phyloP scores from a whole-genome alignment of 2,329 filamentous ascomycete genomes.

The Ceratocystis huliohia region DNA sequence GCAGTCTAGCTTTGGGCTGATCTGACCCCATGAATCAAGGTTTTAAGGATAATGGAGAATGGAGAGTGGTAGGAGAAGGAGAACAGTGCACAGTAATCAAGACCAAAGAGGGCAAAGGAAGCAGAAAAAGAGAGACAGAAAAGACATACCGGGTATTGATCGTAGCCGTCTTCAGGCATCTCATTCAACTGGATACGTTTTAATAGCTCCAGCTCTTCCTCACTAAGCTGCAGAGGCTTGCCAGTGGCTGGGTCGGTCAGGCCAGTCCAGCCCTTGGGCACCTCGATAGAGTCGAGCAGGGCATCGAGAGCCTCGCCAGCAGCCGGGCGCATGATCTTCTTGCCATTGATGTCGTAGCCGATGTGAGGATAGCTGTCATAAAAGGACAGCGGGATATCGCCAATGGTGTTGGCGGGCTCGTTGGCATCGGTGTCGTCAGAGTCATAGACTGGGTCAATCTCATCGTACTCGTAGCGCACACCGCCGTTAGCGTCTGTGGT shows the following conservation, averaged over 20 bases:
- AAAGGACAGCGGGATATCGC: conserved; percentile 83
- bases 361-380: conserved; percentile 98
- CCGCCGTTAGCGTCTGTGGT: conserved; percentile 81
- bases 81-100: conserved; percentile 2
- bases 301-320: conserved; percentile 89
- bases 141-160: conserved; percentile 66
- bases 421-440: conserved; percentile 85
- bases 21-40: no score
- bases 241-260: conserved; percentile 88
- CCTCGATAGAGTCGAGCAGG: conserved; percentile 86
- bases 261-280: conserved; percentile 95
- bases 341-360: conserved; percentile 97
- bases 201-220: conserved; percentile 79
- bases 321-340: conserved; percentile 91
- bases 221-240: conserved; percentile 75
- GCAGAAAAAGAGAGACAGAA: not conserved
- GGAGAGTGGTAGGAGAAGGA: not conserved
- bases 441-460: conserved; percentile 90
- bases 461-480: conserved; percentile 78
- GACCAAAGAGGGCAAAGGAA: not conserved
- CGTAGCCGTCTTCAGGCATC: conserved; percentile 72
- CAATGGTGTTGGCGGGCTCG: conserved; percentile 77
- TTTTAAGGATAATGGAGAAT: not conserved
- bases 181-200: conserved; percentile 83
- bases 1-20: no score